A percentile compares a stretch with the other conserved stretches of the same genome.
phyloP scores from a whole-genome alignment of 208 protist genomes.

The Trypanosoma boissoni region DNA sequence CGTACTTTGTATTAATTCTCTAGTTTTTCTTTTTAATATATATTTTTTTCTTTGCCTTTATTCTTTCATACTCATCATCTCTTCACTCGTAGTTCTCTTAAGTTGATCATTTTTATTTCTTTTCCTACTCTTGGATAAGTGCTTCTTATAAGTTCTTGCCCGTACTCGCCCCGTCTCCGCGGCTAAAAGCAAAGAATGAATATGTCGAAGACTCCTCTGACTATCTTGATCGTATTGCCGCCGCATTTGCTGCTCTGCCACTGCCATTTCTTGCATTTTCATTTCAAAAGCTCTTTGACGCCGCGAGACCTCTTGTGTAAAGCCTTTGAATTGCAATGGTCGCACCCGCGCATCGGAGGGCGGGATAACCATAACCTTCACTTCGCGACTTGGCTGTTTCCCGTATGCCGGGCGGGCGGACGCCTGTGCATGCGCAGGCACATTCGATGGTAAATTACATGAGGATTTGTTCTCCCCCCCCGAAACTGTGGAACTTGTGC shows the following conservation, averaged over 20 bases:
- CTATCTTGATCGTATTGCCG: constrained; percentile 33
- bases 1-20: too few relatives aligned
- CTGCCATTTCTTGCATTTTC: constrained; percentile 27
- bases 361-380: constrained; percentile 33
- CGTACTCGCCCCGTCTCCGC: constrained; percentile 8
- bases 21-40: too few relatives aligned
- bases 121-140: not conserved
- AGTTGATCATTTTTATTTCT: not conserved
- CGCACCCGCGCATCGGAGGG: constrained; percentile 30
- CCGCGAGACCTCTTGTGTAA: constrained; percentile 29
- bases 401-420: not conserved
- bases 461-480: not conserved
- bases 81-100: not conserved
- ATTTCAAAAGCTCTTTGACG: constrained; percentile 28
- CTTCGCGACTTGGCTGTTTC: constrained; percentile 9
- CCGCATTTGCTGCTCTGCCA: constrained; percentile 35
- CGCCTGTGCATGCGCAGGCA: not conserved
- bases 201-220: constrained; percentile 11
- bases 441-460: not conserved
- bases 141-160: not conserved
- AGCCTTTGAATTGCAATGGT: constrained; percentile 30
- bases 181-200: not conserved
- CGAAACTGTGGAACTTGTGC: constrained; percentile 2
- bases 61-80: too few relatives aligned
- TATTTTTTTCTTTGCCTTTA: too few relatives aligned